These are phyloP conservation scores for Penicillium sp. DNA, from an alignment of 2,329 filamentous ascomycete genomes.

Conservation along the genomic window DNA sequence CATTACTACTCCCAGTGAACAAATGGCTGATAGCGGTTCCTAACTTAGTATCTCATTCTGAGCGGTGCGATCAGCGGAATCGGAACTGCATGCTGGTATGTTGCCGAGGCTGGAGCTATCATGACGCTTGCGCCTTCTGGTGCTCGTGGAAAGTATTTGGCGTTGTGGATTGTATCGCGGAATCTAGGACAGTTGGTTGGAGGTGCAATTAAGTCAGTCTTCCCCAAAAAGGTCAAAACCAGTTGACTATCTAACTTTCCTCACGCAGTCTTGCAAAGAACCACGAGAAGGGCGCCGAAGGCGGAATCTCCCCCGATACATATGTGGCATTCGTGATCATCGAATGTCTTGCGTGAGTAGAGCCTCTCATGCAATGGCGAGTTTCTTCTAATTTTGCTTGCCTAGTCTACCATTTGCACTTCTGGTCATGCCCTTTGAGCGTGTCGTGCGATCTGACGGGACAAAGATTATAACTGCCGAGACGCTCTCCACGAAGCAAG, in stretches of 20 bases:
- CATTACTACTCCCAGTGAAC: neutral
- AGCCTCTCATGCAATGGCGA: neutral
- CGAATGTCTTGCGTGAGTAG: conserved; percentile 47
- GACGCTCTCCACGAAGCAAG: conserved; percentile 44
- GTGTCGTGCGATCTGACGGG: conserved; percentile 52
- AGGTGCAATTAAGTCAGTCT: conserved; percentile 50
- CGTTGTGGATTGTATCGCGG: conserved; percentile 54
- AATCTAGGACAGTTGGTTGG: conserved; percentile 54
- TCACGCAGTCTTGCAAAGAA: conserved; percentile 42
- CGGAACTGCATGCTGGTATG: conserved; percentile 54
- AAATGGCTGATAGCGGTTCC: neutral
- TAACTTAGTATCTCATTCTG: conserved; percentile 44
- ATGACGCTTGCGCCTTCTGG: conserved; percentile 54
- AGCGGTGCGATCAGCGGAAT: conserved; percentile 44
- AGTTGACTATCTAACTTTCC: too few species aligned
- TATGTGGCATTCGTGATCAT: conserved; percentile 55
- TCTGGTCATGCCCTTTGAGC: conserved; percentile 51
- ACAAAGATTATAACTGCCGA: conserved; percentile 50
- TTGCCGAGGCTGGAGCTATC: conserved; percentile 54
- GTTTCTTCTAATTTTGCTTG: neutral
- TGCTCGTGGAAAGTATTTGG: conserved; percentile 54
- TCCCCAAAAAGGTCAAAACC: neutral
- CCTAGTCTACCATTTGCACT: conserved; percentile 49
- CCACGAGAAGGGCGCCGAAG: conserved; percentile 38
- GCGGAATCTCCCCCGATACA: conserved; percentile 50